phyloP scores from a whole-genome alignment of 1,284 basidiomycete species.

The Cutaneotrichosporon daszewskae region DNA sequence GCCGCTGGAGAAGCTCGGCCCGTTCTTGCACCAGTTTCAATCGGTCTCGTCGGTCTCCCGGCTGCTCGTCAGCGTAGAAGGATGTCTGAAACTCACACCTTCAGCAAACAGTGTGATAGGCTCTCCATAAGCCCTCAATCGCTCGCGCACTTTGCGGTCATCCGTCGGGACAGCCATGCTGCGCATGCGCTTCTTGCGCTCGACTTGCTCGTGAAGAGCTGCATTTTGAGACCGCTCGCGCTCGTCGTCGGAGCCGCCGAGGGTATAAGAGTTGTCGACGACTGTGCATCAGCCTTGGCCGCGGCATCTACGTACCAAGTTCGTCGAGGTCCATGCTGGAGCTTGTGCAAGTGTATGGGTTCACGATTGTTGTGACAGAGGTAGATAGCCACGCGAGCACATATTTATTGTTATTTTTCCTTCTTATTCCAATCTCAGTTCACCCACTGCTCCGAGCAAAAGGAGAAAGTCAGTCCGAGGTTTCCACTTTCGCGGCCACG shows the following conservation, averaged over 20 bases:
- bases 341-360: too few relatives aligned
- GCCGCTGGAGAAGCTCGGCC: slow-evolving; percentile 61
- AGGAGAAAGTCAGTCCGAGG: neutral
- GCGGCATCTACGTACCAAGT: slow-evolving; percentile 22
- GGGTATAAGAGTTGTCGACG: slow-evolving; percentile 44
- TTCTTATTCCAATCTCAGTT: too few relatives aligned
- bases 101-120: slow-evolving; percentile 97
- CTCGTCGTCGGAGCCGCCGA: slow-evolving; percentile 47
- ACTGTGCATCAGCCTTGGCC: slow-evolving; percentile 13
- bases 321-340: slow-evolving; percentile 40
- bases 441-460: too few relatives aligned
- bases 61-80: slow-evolving; percentile 24
- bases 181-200: slow-evolving; percentile 89
- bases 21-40: slow-evolving; percentile 85
- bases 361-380: too few relatives aligned
- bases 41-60: slow-evolving; percentile 72
- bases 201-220: slow-evolving; percentile 81
- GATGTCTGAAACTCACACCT: slow-evolving; percentile 59
- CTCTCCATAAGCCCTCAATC: slow-evolving; percentile 86
- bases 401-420: neutral
- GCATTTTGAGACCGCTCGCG: slow-evolving; percentile 55
- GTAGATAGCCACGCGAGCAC: too few relatives aligned
- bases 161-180: slow-evolving; percentile 94
- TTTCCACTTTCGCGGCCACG: too few relatives aligned
- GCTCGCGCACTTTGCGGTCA: slow-evolving; percentile 81